These are phyloP conservation scores for Lycium barbarum DNA, from an alignment of 257 asterid species.

Conservation along the genomic window DNA sequence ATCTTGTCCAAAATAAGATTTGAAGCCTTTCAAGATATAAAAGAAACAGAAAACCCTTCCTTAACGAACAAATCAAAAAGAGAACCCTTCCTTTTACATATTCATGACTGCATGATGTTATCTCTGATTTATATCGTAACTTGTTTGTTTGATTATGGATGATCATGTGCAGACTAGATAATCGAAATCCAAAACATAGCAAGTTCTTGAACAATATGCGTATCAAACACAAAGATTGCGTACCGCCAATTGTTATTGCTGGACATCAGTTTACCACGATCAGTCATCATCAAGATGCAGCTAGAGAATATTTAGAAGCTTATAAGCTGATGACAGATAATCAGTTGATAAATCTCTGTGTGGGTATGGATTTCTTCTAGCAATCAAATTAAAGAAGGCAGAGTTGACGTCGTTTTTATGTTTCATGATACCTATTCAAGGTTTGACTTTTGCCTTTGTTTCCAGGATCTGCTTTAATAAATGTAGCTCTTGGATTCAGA, in stretches of 20 bases:
- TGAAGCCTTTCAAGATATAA: not conserved
- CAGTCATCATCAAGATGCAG: conserved; percentile 83
- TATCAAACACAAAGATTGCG: conserved; percentile 62
- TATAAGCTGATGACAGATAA: conserved; percentile 70
- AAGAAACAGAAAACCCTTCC: not conserved
- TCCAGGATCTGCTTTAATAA: conserved; percentile 77
- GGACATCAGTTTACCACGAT: conserved; percentile 80
- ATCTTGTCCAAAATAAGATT: not conserved
- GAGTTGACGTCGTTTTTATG: not conserved
- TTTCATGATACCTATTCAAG: not conserved
- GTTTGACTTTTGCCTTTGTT: not conserved
- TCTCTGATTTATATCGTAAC: not conserved
- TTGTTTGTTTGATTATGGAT: conserved; percentile 32
- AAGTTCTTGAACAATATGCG: conserved; percentile 70
- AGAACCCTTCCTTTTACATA: not conserved
- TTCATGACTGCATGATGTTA: not conserved
- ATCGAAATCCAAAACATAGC: conserved; percentile 55
- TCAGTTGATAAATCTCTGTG: conserved; percentile 85
- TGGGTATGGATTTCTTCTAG: conserved; percentile 48
- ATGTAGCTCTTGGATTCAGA: conserved; percentile 77
- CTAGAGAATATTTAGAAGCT: conserved; percentile 83
- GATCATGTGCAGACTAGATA: conserved; percentile 47
- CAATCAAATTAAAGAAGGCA: not conserved
- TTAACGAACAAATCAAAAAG: not conserved
- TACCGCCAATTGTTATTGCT: conserved; percentile 75